A percentile compares a stretch with the other conserved stretches of the same genome.
phyloP scores from a whole-genome alignment of 129 eudicot species.

The Escallonia herrerae region DNA sequence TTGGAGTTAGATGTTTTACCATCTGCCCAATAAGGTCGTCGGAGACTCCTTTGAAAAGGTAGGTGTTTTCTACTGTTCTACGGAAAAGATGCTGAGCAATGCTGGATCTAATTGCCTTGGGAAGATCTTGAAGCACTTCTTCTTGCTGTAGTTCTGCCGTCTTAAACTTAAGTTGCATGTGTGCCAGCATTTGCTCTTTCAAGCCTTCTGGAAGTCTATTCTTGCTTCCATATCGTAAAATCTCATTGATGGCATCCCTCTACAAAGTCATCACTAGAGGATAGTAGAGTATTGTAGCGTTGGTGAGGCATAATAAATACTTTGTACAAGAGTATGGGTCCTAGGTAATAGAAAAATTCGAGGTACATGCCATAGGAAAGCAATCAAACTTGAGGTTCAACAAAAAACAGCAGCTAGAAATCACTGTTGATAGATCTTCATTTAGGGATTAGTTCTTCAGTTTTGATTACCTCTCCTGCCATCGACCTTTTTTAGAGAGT shows the following conservation, averaged over 20 bases:
- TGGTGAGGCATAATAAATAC: neutral
- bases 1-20: constrained; percentile 28
- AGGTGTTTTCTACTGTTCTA: constrained; percentile 48
- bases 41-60: constrained; percentile 66
- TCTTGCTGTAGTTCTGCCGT: constrained; percentile 91
- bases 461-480: too few species aligned
- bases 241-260: constrained; percentile 78
- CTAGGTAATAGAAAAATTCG: too few species aligned
- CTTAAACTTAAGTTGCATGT: constrained; percentile 65
- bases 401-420: too few species aligned
- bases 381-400: too few species aligned
- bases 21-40: constrained; percentile 66
- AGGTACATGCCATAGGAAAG: too few species aligned
- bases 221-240: constrained; percentile 70
- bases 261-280: constrained; percentile 11
- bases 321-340: too few species aligned
- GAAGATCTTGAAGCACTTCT: constrained; percentile 63
- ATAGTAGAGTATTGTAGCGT: neutral
- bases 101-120: constrained; percentile 82
- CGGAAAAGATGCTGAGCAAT: constrained; percentile 77
- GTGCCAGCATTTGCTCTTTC: constrained; percentile 83
- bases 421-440: too few species aligned
- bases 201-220: constrained; percentile 68
- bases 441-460: too few species aligned
- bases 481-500: too few species aligned